Evolutionary conservation across 345 rosid genomes (phyloP).

Genomic region (Citrus mangshanensis): DNA sequence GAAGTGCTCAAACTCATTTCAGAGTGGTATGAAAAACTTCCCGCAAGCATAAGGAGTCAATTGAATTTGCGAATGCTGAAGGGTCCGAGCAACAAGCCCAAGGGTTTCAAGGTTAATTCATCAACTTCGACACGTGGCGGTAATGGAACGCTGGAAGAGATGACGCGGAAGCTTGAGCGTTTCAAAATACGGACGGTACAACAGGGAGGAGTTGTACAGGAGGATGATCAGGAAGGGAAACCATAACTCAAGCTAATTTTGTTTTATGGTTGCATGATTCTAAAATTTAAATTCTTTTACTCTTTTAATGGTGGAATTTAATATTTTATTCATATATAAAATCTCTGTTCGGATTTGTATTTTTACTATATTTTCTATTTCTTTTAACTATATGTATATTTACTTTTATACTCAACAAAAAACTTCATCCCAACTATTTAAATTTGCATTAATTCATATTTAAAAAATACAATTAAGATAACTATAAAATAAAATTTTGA

Average conservation of each 20-base stretch:
- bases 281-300: neutral
- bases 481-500: too few relatives aligned
- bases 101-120: conserved; percentile 7
- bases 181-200: conserved; percentile 25
- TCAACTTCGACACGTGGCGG: neutral
- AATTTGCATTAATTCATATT: too few relatives aligned
- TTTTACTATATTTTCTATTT: too few relatives aligned
- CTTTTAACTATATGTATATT: too few relatives aligned
- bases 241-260: neutral
- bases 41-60: conserved; percentile 4
- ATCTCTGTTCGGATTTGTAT: too few relatives aligned
- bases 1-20: conserved; percentile 8
- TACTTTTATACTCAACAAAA: too few relatives aligned
- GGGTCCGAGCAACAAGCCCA: neutral
- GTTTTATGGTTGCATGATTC: neutral
- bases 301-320: neutral
- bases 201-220: conserved; percentile 13
- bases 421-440: too few relatives aligned
- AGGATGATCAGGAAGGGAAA: conserved; percentile 6
- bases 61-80: conserved; percentile 16
- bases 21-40: conserved; percentile 28
- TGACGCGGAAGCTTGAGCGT: conserved; percentile 26
- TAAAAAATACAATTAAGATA: too few relatives aligned
- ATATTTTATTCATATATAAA: too few relatives aligned
- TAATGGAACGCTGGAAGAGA: conserved; percentile 7